phyloP scores from a whole-genome alignment of 306 rosid genomes.

The Quercus suber region DNA sequence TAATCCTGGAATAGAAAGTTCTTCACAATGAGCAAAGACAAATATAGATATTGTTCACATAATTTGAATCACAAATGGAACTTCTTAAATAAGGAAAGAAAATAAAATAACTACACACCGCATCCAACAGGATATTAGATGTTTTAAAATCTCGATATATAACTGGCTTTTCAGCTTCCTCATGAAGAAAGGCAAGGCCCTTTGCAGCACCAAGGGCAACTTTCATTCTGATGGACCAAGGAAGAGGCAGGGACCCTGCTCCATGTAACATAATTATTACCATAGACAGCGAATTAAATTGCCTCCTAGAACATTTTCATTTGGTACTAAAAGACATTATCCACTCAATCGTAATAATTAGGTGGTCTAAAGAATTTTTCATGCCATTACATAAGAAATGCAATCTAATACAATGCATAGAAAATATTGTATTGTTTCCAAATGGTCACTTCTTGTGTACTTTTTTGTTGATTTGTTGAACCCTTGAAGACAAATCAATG shows the following conservation, averaged over 20 bases:
- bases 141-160: conserved; percentile 70
- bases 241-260: conserved; percentile 35
- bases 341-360: neutral
- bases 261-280: neutral
- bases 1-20: conserved; percentile 16
- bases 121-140: conserved; percentile 55
- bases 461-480: neutral
- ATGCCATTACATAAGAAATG: neutral
- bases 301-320: neutral
- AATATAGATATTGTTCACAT: neutral
- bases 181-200: conserved; percentile 71
- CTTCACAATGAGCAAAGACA: neutral
- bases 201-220: conserved; percentile 60
- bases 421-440: neutral
- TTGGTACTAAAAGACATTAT: neutral
- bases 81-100: neutral
- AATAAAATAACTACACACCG: conserved; percentile 27
- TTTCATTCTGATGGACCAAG: conserved; percentile 60
- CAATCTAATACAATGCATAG: neutral
- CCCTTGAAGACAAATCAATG: neutral
- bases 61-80: neutral
- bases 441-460: neutral
- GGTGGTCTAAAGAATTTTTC: neutral
- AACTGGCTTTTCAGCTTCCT: conserved; percentile 48
- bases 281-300: neutral